Evolutionary conservation across 2,329 filamentous ascomycete genomes (phyloP), one percentile per base, ranked within the genome.

Genomic region (Alternaria panax): DNA sequence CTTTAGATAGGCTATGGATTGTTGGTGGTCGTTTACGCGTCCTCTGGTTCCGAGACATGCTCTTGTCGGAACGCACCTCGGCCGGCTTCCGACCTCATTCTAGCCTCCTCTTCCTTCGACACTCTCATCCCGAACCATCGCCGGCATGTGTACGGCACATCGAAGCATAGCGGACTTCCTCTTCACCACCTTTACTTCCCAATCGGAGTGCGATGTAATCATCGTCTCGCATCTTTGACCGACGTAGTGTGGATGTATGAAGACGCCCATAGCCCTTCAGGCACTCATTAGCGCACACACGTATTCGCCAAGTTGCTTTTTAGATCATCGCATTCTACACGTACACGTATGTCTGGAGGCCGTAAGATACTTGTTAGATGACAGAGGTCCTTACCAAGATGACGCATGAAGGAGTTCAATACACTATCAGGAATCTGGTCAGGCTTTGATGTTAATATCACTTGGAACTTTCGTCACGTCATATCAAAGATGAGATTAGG

Each of bases 11-110:
- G 38, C 24, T 18, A n/a, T 25, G 14, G 41, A 34, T 16, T 41
- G 12, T 32, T 24, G 40, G 41, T 12, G n/a, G 40, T 34, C 2
- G 11, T 51, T 12, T 27, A 40, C 32, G 30, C 24, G 28, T 30
- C 32, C 22, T 48, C 18, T 18, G 20, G 28, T 43, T 48, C 45
- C 57, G 56, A 59, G 43, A 36, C 24, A 32, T 25, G 18, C 30
- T 28, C 40, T n/a, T 5, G 25, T 38, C 52, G 38, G 57, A 36
- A 40, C 32, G 22, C 34, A 22, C 22, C 11, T 36, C 40, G 54
- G 24, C 57, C 57, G 45, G 27, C 36, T 36, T 51, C 48, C 34
- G 24, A 28, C 48, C 34, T 51, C 47, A 4, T 20, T 34, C 20
- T 18, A 34, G 45, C 45, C 45, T 24, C 45, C 27, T 47, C 45